A percentile compares a stretch with the other conserved stretches of the same genome.
phyloP scores from a whole-genome alignment of 1,284 basidiomycete genomes.

The Porogramme epimiltina region DNA sequence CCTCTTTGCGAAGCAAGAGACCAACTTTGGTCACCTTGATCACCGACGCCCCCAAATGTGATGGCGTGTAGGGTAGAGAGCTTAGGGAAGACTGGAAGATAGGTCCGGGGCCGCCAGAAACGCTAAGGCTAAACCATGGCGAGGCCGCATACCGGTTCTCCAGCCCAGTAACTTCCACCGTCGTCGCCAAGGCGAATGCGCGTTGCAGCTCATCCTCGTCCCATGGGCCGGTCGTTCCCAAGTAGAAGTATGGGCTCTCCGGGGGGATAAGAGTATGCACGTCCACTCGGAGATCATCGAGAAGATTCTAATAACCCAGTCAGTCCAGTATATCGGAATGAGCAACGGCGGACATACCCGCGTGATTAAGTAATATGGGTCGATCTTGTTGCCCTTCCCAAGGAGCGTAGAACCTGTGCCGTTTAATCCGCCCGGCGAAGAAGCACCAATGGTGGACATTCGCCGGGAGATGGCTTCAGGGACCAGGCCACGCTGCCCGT shows the following conservation, averaged over 20 bases:
- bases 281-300: constrained; percentile 78
- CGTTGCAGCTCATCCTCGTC: constrained; percentile 69
- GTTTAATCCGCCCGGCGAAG: constrained; percentile 35
- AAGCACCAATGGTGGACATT: constrained; percentile 40
- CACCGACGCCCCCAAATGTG: constrained; percentile 42
- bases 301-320: constrained; percentile 51
- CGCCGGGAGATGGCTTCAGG: constrained; percentile 47
- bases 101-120: constrained; percentile 36
- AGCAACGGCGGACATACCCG: constrained; percentile 49
- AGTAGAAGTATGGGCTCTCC: constrained; percentile 75
- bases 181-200: constrained; percentile 69
- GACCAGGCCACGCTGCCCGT: constrained; percentile 51
- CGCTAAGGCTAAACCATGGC: constrained; percentile 51
- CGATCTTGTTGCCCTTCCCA: constrained; percentile 71
- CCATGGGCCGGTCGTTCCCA: constrained; percentile 73
- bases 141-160: constrained; percentile 43
- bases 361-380: constrained; percentile 91
- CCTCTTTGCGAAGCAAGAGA: constrained; percentile 83
- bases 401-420: constrained; percentile 42
- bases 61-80: constrained; percentile 16
- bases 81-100: constrained; percentile 21
- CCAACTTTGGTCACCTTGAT: constrained; percentile 86
- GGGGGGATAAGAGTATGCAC: constrained; percentile 65
- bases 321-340: not conserved
- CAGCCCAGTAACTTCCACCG: constrained; percentile 55